Evolutionary conservation across 768 basidiomycete species (phyloP).

Genomic region (Macrolepiota albuminosa): DNA sequence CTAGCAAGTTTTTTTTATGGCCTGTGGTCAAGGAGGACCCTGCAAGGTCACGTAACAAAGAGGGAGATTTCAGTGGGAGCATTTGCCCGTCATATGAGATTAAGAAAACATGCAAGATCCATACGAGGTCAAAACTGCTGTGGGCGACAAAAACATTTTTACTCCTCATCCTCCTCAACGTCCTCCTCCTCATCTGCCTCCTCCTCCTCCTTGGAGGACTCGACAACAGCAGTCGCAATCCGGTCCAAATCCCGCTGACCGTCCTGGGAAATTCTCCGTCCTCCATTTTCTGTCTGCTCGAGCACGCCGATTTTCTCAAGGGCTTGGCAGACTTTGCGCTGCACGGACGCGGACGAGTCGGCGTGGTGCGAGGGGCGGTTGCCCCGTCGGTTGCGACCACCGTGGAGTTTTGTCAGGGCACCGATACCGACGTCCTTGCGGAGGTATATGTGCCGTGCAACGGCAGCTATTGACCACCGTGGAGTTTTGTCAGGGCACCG

Average conservation of each 20-base stretch:
- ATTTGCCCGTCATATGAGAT: conserved; percentile 35
- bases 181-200: conserved; percentile 73
- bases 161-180: conserved; percentile 56
- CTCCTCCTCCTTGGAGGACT: conserved; percentile 68
- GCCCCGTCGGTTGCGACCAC: conserved; percentile 92
- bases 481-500: conserved; percentile 90
- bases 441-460: conserved; percentile 99
- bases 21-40: neutral
- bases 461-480: no score
- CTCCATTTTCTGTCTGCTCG: conserved; percentile 90
- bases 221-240: conserved; percentile 86
- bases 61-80: conserved; percentile 28
- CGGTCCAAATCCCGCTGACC: conserved; percentile 95
- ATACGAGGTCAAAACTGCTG: conserved; percentile 20
- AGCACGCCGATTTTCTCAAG: conserved; percentile 99
- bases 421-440: conserved; percentile 96
- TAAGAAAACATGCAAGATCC: conserved; percentile 37
- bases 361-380: conserved; percentile 96
- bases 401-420: conserved; percentile 93
- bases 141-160: conserved; percentile 31
- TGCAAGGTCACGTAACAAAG: neutral
- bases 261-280: conserved; percentile 94
- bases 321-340: conserved; percentile 94
- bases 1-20: neutral
- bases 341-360: conserved; percentile 79